phyloP scores from a whole-genome alignment of 768 basidiomycete genomes.

The Naganishia antarctica region DNA sequence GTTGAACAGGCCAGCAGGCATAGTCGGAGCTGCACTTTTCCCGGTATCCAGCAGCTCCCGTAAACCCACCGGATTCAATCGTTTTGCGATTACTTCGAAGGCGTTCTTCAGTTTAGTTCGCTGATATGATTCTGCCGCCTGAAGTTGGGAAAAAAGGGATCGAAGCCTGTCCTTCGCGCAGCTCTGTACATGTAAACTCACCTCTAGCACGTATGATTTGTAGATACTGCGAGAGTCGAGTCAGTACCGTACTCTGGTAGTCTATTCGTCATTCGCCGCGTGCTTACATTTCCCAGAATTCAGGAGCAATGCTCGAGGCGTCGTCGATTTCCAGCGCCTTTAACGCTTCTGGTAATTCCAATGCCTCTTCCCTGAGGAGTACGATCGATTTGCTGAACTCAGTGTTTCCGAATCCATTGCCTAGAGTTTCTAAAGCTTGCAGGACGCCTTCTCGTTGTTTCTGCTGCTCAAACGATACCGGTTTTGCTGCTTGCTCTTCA shows the following conservation, averaged over 20 bases:
- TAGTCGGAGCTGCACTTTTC: neutral
- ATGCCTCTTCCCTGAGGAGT: slow-evolving; percentile 12
- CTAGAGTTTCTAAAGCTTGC: neutral
- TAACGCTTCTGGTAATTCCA: slow-evolving; percentile 4
- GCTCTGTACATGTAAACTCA: neutral
- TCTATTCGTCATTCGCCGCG: neutral
- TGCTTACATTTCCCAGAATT: slow-evolving; percentile 22
- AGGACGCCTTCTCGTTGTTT: slow-evolving; percentile 7
- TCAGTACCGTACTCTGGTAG: neutral
- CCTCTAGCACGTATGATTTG: slow-evolving; percentile 10
- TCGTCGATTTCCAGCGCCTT: slow-evolving; percentile 14
- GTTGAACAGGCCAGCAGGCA: slow-evolving; percentile 28
- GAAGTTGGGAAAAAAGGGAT: neutral
- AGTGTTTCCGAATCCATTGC: slow-evolving; percentile 3
- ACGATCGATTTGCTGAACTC: slow-evolving; percentile 8
- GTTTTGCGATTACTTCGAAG: slow-evolving; percentile 21
- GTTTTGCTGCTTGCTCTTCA: slow-evolving; percentile 1
- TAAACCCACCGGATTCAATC: neutral
- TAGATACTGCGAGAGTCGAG: neutral
- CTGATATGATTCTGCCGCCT: slow-evolving; percentile 2
- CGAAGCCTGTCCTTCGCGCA: neutral
- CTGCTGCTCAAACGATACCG: neutral
- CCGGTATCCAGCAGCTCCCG: slow-evolving; percentile 10
- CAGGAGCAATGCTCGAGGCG: neutral
- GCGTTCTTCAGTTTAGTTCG: slow-evolving; percentile 8